Conservation (phyloP, 139 green algal species). For the Chlorella ohadii region DNA sequence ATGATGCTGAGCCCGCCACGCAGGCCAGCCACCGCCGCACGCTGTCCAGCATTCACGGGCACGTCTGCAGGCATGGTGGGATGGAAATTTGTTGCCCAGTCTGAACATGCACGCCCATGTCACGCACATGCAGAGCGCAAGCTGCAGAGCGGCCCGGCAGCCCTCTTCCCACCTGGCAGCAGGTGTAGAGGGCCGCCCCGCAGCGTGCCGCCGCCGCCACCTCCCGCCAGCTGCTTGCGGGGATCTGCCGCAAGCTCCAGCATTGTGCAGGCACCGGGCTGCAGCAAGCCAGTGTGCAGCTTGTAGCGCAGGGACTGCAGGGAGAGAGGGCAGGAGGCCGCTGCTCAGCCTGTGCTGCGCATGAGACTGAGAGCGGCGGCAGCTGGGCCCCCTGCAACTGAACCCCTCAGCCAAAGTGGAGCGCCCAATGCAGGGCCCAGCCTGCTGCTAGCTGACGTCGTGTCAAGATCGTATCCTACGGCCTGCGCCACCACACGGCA, state of each 20-base stretch:
- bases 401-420: too few relatives aligned
- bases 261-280: neutral
- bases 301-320: neutral
- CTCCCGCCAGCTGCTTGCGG: neutral
- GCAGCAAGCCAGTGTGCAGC: neutral
- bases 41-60: neutral
- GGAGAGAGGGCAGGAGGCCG: neutral
- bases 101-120: too few relatives aligned
- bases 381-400: too few relatives aligned
- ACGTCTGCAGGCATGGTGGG: constrained; percentile 11
- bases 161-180: neutral
- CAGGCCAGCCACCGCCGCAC: constrained; percentile 3
- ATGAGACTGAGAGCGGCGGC: too few relatives aligned
- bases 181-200: neutral
- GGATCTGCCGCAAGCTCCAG: constrained; percentile 8
- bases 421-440: too few relatives aligned
- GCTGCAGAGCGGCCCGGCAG: neutral
- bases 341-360: neutral
- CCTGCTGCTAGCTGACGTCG: too few relatives aligned
- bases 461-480: too few relatives aligned
- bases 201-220: neutral
- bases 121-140: too few relatives aligned
- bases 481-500: too few relatives aligned
- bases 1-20: constrained; percentile 13
- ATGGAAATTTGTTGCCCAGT: too few relatives aligned